Evolutionary conservation across 306 rosid genomes (phyloP), one percentile per base, ranked within the genome.

Genomic region (Trifolium dubium): DNA sequence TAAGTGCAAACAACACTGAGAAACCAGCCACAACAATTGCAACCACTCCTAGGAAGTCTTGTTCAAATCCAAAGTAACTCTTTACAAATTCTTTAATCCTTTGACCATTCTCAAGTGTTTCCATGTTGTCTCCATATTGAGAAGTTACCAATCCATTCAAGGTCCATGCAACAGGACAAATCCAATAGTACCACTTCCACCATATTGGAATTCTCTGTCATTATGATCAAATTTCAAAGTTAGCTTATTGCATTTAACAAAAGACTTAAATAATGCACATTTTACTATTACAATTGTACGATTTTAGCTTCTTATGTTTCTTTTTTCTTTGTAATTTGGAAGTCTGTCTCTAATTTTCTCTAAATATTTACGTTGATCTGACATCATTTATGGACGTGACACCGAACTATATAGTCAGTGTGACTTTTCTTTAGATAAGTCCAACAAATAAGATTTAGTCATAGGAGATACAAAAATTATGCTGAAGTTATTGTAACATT

Each of bases 171-270:
- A 93, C 88, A 0, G 97, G 93, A 74, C 97, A 93, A 37, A 69
- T 43, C 93, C 93, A 90, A 15, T 78, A 93, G 77, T 86, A 90
- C 98, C 98, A 93, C 72, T 82, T 83, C 93, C 98, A 93, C 96
- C 96, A 90, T 39, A 87, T 76, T n/a, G 97, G 98, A 67, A 93
- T 90, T 73, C 90, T 87, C 97, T 93, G 96, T 40, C 15, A 47
- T 72, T 35, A 2, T 37, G 29, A 50, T 28, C 70, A 7, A 3
- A 34, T 63, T 32, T 51, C 30, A 14, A 40, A 17, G 68, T 75
- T 56, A 75, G 72, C n/a, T 60, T 10, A 10, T 59, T 81, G 40
- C 59, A 30, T 54, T 31, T 13, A 77, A 47, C 30, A 2, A 54
- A 6, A 6, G 40, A 7, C 39, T 34, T 34, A 34, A 34, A 34